Evolutionary conservation across 1,284 basidiomycete genomes (phyloP), one percentile per base, ranked within the genome.

Genomic region (Leccinum laetum): DNA sequence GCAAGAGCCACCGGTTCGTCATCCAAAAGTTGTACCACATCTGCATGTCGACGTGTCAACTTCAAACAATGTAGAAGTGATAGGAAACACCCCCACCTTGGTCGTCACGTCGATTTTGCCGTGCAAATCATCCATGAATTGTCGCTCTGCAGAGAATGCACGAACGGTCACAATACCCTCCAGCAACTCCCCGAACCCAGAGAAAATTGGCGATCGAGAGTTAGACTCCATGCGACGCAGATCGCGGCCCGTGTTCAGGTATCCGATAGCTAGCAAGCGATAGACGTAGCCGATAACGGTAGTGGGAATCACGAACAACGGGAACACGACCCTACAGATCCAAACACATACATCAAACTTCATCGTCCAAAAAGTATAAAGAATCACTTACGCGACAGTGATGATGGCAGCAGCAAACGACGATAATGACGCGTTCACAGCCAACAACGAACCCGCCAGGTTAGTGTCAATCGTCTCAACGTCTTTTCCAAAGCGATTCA

Each of bases 1-100:
- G 77, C 52, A 91, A 73, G 9, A 93, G 80, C 90, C 91, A 93
- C 64, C 91, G 82, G 69, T 92, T 93, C 35, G 87, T 89, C 91
- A 93, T 92, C 90, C 89, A 91, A 75, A 89, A 89, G 18, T 79
- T 82, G 71, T 91, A 91, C 86, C 86, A 89, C 89, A 91, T 90
- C 87, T 90, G 13, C 3, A 14, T 2, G 37, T 0, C 5, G 13
- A 21, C 2, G 37, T 11, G 35, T 74, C 58, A 71, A 35, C 14
- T 7, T 39, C 14, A 2, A 1, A 14, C 1, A 44, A 11, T 2
- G 9, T 14, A 11, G 35, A 58, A 5, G n/a, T 24, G 10, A 2
- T 2, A 24, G 5, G 41, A 62, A n/a, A 32, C 18, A 55, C 7
- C 10, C 53, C 35, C 32, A 87, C 88, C 82, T 87, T 84, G 0